Percentiles rank a stretch among this genome's conserved stretches.
Conservation (phyloP, 768 basidiomycete genomes). For the Phylloporus sp. region DNA sequence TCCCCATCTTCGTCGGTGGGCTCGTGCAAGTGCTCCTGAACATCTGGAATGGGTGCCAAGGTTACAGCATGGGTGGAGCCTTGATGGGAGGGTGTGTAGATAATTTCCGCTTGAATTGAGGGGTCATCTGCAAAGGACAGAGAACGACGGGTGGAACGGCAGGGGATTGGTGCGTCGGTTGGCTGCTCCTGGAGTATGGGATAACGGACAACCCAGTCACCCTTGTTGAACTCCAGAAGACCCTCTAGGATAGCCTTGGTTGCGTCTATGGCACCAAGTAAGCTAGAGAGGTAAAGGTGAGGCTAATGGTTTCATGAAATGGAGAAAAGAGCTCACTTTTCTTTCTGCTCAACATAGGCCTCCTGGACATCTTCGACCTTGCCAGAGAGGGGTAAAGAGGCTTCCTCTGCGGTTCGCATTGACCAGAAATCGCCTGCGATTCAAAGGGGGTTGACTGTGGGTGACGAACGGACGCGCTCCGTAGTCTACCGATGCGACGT, state of each 20-base stretch:
- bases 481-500: constrained; percentile 1
- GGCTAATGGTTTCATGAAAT: not conserved
- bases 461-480: constrained; percentile 1
- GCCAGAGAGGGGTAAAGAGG: constrained; percentile 9
- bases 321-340: constrained; percentile 50
- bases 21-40: constrained; percentile 30
- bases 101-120: constrained; percentile 58
- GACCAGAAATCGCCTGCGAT: constrained; percentile 2
- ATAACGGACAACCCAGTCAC: constrained; percentile 86
- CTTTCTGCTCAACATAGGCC: constrained; percentile 69
- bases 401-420: constrained; percentile 17
- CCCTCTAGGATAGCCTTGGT: constrained; percentile 66
- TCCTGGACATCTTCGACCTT: constrained; percentile 73
- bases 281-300: constrained; percentile 16
- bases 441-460: not conserved
- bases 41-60: constrained; percentile 48
- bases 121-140: constrained; percentile 88
- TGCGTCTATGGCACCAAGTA: constrained; percentile 73
- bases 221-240: constrained; percentile 76
- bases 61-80: constrained; percentile 59
- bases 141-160: constrained; percentile 56
- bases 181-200: constrained; percentile 62
- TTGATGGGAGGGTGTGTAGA: constrained; percentile 47
- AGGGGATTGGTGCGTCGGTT: constrained; percentile 21
- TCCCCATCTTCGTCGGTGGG: constrained; percentile 16